phyloP scores from a whole-genome alignment of 345 rosid species.

The Toxicodendron radicans region DNA sequence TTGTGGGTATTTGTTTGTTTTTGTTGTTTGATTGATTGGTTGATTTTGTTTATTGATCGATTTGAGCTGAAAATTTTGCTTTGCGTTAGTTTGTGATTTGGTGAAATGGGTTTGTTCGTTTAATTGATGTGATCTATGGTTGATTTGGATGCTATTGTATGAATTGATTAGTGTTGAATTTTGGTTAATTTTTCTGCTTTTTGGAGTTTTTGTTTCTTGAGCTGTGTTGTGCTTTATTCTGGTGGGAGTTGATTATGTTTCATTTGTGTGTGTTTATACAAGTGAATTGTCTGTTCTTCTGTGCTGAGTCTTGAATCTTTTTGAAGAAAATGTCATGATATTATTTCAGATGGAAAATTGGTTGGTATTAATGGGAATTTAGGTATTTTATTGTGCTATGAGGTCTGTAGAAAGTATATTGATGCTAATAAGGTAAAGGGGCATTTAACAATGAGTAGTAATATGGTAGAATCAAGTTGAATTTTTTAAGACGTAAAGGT shows the following conservation, averaged over 20 bases:
- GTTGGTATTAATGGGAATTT: conserved; percentile 11
- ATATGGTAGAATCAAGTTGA: neutral
- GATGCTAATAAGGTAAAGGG: neutral
- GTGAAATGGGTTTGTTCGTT: conserved; percentile 8
- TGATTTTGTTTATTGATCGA: neutral
- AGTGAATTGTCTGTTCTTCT: neutral
- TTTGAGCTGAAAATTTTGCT: conserved; percentile 23
- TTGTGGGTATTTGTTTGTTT: neutral
- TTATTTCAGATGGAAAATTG: neutral
- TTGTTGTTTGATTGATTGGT: conserved; percentile 15
- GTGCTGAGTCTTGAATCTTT: neutral
- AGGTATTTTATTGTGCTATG: neutral
- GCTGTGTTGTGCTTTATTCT: neutral
- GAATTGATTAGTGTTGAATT: neutral
- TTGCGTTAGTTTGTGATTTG: neutral
- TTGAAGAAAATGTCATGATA: neutral
- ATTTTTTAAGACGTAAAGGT: neutral
- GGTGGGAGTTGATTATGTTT: neutral
- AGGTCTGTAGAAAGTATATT: neutral
- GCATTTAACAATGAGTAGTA: neutral
- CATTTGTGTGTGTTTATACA: neutral
- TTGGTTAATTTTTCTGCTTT: neutral
- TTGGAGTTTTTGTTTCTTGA: neutral
- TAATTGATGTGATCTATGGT: conserved; percentile 3
- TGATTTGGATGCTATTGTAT: conserved; percentile 13